These are phyloP conservation scores for Zea mays DNA, from an alignment of 176 grass and related monocot species.

Conservation along the genomic window Zm-B73-REFERENCE-NAM-5.0 NC_050101.1:153102501-153103000, in stretches of 20 bases:
- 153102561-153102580: not conserved
- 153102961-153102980: no score
- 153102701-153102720: slow-evolving; percentile 57
- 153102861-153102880: no score
- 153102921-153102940: no score
- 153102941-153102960: no score
- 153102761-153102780: slow-evolving; percentile 77
- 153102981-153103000: no score
- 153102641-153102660: not conserved
- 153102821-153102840: no score
- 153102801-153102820: no score
- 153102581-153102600: slow-evolving; percentile 59
- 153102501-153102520: not conserved
- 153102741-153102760: slow-evolving; percentile 89
- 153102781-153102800: slow-evolving; percentile 47
- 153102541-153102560: not conserved
- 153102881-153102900: no score
- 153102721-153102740: slow-evolving; percentile 63
- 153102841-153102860: no score
- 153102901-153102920: no score
- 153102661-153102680: not conserved
- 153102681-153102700: slow-evolving; percentile 5
- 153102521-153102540: not conserved
- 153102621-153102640: not conserved
- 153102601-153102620: slow-evolving; percentile 77